Evolutionary conservation across 2,329 filamentous ascomycete genomes (phyloP), one percentile per base, ranked within the genome.

Genomic region (Daldinia sp.): DNA sequence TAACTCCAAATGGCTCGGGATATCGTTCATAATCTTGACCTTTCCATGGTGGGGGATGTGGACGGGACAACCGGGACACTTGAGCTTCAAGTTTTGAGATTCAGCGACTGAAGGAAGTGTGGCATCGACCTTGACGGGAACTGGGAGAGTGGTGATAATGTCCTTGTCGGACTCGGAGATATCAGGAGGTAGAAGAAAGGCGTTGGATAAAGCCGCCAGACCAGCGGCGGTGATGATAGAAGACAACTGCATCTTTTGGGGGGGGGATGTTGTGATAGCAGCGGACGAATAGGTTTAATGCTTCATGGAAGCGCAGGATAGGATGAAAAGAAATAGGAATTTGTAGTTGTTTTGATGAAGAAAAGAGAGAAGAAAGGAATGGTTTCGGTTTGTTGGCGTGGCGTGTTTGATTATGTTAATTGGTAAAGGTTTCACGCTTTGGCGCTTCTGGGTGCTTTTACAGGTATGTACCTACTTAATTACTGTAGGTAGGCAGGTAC

Each of bases 1-100:
- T 35, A 90, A 77, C 66, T 82, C 77, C 58, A 89, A 75, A 56
- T 81, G 77, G 45, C 76, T 80, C 0, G 82, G 82, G 1, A 75
- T 63, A 37, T 71, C 64, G 43, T 68, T 73, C 17, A 61, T 55
- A 32, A 63, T 50, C 50, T 57, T 65, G 17, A 50, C n/a, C 30
- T 58, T 30, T 43, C 58, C 49, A 61, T 66, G 63, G 55, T 68
- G 61, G 57, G 63, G 54, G 25, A 70, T 57, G 23, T 37, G 64
- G 29, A 73, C 59, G n/a, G 70, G 59, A 30, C 74, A 76, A 23
- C 73, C 74, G 4, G 73, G 73, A 43, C 74, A 76, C 11, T 71
- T 66, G 19, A 76, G 56, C 35, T 72, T 66, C 39, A 75, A 32
- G n/a, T 54, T 73, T 53, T 66, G 67, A 10, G 53, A 39, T n/a